Percentiles rank a stretch among this genome's conserved stretches.
phyloP scores from a whole-genome alignment of 306 rosid genomes.

The Glycine tomentella region DNA sequence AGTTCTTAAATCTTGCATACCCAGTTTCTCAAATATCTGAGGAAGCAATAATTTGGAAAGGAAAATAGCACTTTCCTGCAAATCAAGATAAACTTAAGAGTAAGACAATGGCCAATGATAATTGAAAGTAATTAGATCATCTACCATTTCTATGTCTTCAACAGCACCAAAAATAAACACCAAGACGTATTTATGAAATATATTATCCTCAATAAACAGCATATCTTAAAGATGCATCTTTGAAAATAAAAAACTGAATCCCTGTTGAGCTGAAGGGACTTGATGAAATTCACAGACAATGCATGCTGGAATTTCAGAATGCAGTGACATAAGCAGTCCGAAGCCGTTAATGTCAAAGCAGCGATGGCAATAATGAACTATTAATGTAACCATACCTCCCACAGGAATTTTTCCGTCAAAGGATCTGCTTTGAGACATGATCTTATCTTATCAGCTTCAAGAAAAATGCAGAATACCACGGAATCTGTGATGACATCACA shows the following conservation, averaged over 20 bases:
- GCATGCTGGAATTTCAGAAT: constrained; percentile 25
- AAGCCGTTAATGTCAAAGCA: constrained; percentile 4
- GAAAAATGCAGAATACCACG: constrained; percentile 65
- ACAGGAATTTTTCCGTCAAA: constrained; percentile 80
- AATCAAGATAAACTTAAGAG: constrained; percentile 34
- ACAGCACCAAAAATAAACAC: neutral
- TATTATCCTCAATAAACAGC: constrained; percentile 13
- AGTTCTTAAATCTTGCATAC: constrained; percentile 84
- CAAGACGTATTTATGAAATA: neutral
- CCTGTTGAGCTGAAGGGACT: neutral
- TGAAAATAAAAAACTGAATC: too few species aligned
- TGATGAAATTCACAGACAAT: neutral
- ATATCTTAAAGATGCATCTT: neutral
- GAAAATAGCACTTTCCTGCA: constrained; percentile 89
- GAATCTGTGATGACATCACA: constrained; percentile 83
- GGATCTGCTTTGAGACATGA: constrained; percentile 70
- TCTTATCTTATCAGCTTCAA: constrained; percentile 67
- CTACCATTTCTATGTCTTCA: constrained; percentile 19
- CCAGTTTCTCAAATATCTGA: constrained; percentile 80
- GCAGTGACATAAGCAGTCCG: too few species aligned
- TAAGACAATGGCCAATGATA: constrained; percentile 1
- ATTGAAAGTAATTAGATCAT: constrained; percentile 15
- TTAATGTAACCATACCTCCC: constrained; percentile 72
- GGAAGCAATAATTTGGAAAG: constrained; percentile 87
- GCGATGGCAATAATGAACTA: constrained; percentile 18